Conservation (phyloP, 2,329 filamentous ascomycete species). For the Chrysosporium queenslandicum region DNA sequence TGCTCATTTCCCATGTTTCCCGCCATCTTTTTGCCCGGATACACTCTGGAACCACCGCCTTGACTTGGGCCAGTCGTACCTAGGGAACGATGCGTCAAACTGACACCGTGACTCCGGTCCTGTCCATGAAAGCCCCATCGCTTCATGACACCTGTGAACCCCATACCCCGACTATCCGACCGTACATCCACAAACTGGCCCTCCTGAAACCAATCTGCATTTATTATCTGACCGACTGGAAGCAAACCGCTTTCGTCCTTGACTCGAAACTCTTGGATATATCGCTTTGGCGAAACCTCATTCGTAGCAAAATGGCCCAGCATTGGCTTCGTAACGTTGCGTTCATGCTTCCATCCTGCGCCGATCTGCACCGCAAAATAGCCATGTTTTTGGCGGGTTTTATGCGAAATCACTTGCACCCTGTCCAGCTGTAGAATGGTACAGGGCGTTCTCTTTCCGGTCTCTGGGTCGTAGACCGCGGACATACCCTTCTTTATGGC, state of each 20-base stretch:
- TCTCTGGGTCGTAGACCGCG: slow-evolving; percentile 67
- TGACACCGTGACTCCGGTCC: slow-evolving; percentile 88
- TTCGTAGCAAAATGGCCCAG: slow-evolving; percentile 80
- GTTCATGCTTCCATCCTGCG: slow-evolving; percentile 59
- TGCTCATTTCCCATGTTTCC: slow-evolving; percentile 87
- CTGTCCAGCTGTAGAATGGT: slow-evolving; percentile 90
- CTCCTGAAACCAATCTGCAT: slow-evolving; percentile 80
- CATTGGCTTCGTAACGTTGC: slow-evolving; percentile 70
- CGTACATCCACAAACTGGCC: slow-evolving; percentile 86
- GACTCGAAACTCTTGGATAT: slow-evolving; percentile 81
- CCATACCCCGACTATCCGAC: slow-evolving; percentile 72
- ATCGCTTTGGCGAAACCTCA: slow-evolving; percentile 71
- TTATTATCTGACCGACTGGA: slow-evolving; percentile 62
- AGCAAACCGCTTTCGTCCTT: slow-evolving; percentile 61
- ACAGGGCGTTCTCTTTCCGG: slow-evolving; percentile 68
- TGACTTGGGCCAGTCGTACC: slow-evolving; percentile 84
- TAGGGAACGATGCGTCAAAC: slow-evolving; percentile 82
- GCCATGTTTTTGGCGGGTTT: slow-evolving; percentile 68
- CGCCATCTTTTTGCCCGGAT: slow-evolving; percentile 96
- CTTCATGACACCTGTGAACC: slow-evolving; percentile 98
- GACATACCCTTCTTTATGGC: slow-evolving; percentile 95
- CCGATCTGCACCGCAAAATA: slow-evolving; percentile 94
- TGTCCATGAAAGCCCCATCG: slow-evolving; percentile 82
- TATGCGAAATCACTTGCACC: slow-evolving; percentile 79
- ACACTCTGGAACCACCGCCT: slow-evolving; percentile 80